phyloP scores from a whole-genome alignment of 192 early-diverging fungal species.

The Umbelopsis sp. region DNA sequence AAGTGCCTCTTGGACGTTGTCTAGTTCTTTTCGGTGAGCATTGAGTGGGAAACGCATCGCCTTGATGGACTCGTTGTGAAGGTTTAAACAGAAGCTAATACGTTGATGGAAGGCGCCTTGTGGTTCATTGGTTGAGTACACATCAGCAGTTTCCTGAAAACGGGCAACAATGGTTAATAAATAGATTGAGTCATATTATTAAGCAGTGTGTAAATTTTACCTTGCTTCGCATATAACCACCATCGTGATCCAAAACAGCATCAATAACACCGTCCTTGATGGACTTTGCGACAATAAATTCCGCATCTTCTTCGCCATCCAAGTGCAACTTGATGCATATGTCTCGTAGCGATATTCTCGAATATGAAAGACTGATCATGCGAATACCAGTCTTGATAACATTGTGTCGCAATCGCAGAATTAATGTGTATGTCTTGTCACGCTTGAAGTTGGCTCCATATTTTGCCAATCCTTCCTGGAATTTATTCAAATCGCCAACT shows the following conservation, averaged over 20 bases:
- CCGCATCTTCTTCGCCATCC: slow-evolving; percentile 98
- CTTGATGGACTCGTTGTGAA: slow-evolving; percentile 98
- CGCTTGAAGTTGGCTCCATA: slow-evolving; percentile 76
- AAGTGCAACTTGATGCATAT: slow-evolving; percentile 96
- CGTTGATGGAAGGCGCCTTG: slow-evolving; percentile 94
- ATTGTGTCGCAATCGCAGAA: slow-evolving; percentile 96
- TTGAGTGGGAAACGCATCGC: slow-evolving; percentile 96
- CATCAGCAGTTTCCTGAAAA: slow-evolving; percentile 80
- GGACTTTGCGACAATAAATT: slow-evolving; percentile 98
- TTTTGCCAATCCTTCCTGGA: slow-evolving; percentile 83
- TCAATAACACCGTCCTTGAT: slow-evolving; percentile 99
- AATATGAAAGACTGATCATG: slow-evolving; percentile 95
- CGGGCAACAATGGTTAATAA: not conserved
- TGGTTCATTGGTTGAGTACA: slow-evolving; percentile 97
- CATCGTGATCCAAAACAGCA: slow-evolving; percentile 94
- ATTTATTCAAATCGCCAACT: slow-evolving; percentile 91
- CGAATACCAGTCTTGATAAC: slow-evolving; percentile 99
- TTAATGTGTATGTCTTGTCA: slow-evolving; percentile 90
- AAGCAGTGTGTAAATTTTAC: slow-evolving; percentile 25
- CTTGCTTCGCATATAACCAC: slow-evolving; percentile 90
- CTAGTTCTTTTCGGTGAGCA: slow-evolving; percentile 85
- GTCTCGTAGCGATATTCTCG: slow-evolving; percentile 93
- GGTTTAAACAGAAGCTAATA: slow-evolving; percentile 92
- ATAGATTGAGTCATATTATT: not conserved
- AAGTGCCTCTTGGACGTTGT: slow-evolving; percentile 74